Evolutionary conservation across 768 basidiomycete genomes (phyloP).

Genomic region (Crepidotus variabilis): DNA sequence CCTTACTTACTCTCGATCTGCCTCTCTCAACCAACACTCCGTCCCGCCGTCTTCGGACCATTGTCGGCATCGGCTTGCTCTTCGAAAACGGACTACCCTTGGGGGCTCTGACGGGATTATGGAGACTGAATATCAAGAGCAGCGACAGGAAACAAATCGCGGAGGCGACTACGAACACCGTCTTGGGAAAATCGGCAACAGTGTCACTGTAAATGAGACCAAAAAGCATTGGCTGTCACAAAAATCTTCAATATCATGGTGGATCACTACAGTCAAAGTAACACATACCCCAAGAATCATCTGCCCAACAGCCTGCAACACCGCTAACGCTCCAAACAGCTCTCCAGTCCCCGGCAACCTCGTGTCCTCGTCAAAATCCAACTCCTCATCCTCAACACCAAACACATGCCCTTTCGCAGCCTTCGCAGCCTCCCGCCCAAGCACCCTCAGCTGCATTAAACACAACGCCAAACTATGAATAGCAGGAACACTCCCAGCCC

Average conservation of each 20-base stretch:
- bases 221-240: conserved; percentile 60
- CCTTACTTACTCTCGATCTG: conserved; percentile 45
- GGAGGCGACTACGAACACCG: conserved; percentile 60
- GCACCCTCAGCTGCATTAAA: conserved; percentile 43
- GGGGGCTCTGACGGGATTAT: conserved; percentile 33
- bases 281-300: conserved; percentile 53
- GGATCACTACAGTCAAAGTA: conserved; percentile 1
- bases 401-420: conserved; percentile 10
- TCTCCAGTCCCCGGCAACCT: conserved; percentile 38
- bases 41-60: conserved; percentile 6
- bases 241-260: conserved; percentile 8
- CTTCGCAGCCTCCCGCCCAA: conserved; percentile 18
- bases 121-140: conserved; percentile 32
- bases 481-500: conserved; percentile 68
- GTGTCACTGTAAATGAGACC: conserved; percentile 68
- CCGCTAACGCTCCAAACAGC: conserved; percentile 69
- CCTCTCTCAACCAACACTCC: conserved; percentile 35
- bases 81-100: conserved; percentile 8
- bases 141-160: conserved; percentile 42
- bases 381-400: conserved; percentile 12
- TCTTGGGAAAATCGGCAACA: conserved; percentile 64
- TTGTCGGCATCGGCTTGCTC: conserved; percentile 13
- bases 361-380: conserved; percentile 12
- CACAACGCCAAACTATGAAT: conserved; percentile 70
- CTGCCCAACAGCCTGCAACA: conserved; percentile 66